These are phyloP conservation scores for Cokeromyces recurvatus DNA, from an alignment of 371 early-diverging fungal genomes.

Conservation along the genomic window DNA sequence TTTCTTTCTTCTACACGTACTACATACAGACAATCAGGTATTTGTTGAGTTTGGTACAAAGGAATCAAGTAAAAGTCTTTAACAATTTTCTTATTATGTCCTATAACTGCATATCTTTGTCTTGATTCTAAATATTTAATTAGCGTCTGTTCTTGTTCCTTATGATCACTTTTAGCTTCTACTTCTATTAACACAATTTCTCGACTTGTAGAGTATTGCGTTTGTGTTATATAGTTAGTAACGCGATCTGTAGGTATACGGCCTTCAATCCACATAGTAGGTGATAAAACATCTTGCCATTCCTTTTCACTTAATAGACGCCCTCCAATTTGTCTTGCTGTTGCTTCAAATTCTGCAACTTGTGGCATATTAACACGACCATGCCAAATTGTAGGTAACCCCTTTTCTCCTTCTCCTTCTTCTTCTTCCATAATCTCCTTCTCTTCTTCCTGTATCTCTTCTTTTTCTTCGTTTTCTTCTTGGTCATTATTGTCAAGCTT, in stretches of 20 bases:
- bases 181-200: slow-evolving; percentile 62
- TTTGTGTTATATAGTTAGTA: slow-evolving; percentile 53
- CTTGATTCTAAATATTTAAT: slow-evolving; percentile 58
- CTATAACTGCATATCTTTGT: slow-evolving; percentile 66
- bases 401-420: slow-evolving; percentile 3
- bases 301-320: slow-evolving; percentile 32
- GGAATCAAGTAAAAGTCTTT: slow-evolving; percentile 78
- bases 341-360: slow-evolving; percentile 58
- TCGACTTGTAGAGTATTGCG: slow-evolving; percentile 46
- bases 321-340: slow-evolving; percentile 62
- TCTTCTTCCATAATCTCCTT: slow-evolving; percentile 10
- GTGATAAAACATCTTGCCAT: slow-evolving; percentile 61
- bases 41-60: slow-evolving; percentile 38
- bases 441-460: slow-evolving; percentile 7
- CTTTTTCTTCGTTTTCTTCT: slow-evolving; percentile 1
- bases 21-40: slow-evolving; percentile 54
- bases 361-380: slow-evolving; percentile 68
- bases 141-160: slow-evolving; percentile 33
- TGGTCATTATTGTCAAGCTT: not conserved
- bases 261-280: slow-evolving; percentile 62
- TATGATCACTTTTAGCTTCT: slow-evolving; percentile 12
- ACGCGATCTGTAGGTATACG: slow-evolving; percentile 56
- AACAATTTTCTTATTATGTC: slow-evolving; percentile 55
- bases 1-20: slow-evolving; percentile 35
- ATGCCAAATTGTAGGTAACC: slow-evolving; percentile 52